Evolutionary conservation across 2,329 filamentous ascomycete genomes (phyloP).

Genomic region (Ascochyta fabae): DNA sequence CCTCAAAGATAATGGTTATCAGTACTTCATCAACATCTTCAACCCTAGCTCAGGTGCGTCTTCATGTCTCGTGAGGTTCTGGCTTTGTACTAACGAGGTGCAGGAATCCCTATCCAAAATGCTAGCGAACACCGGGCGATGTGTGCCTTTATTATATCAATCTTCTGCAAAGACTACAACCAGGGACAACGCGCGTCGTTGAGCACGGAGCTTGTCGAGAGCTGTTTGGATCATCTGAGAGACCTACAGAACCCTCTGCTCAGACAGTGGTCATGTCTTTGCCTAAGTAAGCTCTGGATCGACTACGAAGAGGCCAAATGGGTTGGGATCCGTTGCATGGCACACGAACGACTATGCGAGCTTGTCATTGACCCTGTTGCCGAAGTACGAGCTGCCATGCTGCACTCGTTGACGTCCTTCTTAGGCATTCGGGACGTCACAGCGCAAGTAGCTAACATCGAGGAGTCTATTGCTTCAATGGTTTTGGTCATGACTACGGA

Average conservation of each 20-base stretch:
- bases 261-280: constrained; percentile 94
- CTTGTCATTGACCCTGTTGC: constrained; percentile 85
- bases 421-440: constrained; percentile 92
- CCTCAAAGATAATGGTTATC: constrained; percentile 95
- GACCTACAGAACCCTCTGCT: constrained; percentile 88
- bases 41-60: constrained; percentile 72
- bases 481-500: constrained; percentile 92
- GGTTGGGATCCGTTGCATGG: constrained; percentile 88
- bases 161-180: constrained; percentile 94
- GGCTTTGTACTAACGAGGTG: constrained; percentile 15
- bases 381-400: constrained; percentile 90
- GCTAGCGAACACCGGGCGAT: constrained; percentile 95
- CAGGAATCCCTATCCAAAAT: constrained; percentile 79
- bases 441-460: constrained; percentile 86
- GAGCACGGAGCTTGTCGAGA: constrained; percentile 86
- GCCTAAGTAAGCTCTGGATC: constrained; percentile 92
- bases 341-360: constrained; percentile 79
- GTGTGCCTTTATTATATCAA: constrained; percentile 97
- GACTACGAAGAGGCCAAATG: constrained; percentile 93
- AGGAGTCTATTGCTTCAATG: constrained; percentile 88
- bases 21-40: constrained; percentile 93
- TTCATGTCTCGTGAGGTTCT: not conserved
- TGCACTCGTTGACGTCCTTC: constrained; percentile 93
- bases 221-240: constrained; percentile 80
- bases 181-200: constrained; percentile 92